Conservation (phyloP, 371 early-diverging fungal genomes). For the Enteropsectra breve region DNA sequence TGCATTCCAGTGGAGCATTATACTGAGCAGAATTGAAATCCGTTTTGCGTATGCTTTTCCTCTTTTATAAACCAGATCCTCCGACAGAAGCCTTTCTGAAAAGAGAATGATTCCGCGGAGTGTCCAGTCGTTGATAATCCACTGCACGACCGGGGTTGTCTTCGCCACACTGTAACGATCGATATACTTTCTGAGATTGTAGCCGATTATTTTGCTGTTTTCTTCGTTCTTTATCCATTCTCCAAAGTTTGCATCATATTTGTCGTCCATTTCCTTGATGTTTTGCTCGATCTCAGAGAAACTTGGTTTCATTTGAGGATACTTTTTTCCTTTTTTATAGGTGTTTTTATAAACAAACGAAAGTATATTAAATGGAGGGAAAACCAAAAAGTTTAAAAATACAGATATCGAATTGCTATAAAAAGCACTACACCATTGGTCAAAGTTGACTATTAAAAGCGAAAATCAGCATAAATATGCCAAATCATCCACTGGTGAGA, state of each 20-base stretch:
- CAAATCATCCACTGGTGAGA: too few species aligned
- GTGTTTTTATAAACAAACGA: too few species aligned
- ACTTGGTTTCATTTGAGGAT: conserved; percentile 10
- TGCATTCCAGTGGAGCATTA: conserved; percentile 58
- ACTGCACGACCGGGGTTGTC: conserved; percentile 59
- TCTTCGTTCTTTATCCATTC: conserved; percentile 61
- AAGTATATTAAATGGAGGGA: too few species aligned
- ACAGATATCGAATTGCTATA: too few species aligned
- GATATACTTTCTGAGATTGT: conserved; percentile 57
- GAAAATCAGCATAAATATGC: too few species aligned
- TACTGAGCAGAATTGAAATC: conserved; percentile 39
- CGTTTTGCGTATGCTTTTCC: conserved; percentile 15
- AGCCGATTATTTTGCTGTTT: conserved; percentile 55
- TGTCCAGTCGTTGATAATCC: conserved; percentile 61
- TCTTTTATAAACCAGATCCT: conserved; percentile 31
- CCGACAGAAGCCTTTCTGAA: conserved; percentile 50
- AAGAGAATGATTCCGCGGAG: conserved; percentile 55
- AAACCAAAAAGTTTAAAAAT: too few species aligned
- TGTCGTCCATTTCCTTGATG: conserved; percentile 58
- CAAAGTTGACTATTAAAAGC: too few species aligned
- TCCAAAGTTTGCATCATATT: conserved; percentile 62
- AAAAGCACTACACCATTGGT: too few species aligned
- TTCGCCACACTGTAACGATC: conserved; percentile 45
- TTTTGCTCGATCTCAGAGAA: conserved; percentile 53
- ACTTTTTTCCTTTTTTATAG: too few species aligned